These are phyloP conservation scores for Auriscalpium vulgare DNA, from an alignment of 768 basidiomycete species.

Conservation along the genomic window DNA sequence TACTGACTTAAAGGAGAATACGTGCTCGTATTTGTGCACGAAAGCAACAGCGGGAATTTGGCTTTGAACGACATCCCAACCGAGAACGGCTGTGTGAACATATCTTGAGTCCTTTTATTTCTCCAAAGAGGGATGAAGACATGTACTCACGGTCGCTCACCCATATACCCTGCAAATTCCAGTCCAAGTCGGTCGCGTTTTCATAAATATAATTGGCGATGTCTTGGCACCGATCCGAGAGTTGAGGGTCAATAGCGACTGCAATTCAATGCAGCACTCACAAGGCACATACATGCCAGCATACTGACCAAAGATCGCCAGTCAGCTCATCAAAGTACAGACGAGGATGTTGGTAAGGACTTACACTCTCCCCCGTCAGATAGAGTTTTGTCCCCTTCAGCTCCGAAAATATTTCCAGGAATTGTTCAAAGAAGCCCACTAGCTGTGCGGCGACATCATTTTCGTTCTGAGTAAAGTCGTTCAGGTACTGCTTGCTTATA, in stretches of 20 bases:
- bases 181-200: conserved; percentile 41
- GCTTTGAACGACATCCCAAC: conserved; percentile 58
- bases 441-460: conserved; percentile 48
- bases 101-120: not conserved
- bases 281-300: conserved; percentile 64
- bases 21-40: conserved; percentile 61
- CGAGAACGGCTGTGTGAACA: conserved; percentile 37
- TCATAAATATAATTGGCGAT: conserved; percentile 70
- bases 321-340: not conserved
- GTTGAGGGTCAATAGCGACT: not conserved
- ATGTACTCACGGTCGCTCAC: conserved; percentile 58
- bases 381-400: conserved; percentile 67
- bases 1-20: conserved; percentile 65
- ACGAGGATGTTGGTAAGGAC: conserved; percentile 16
- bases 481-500: too few relatives aligned
- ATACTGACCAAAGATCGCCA: conserved; percentile 35
- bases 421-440: conserved; percentile 63
- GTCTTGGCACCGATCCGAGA: conserved; percentile 30
- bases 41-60: conserved; percentile 70
- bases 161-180: conserved; percentile 65
- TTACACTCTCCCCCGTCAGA: conserved; percentile 66
- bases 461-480: conserved; percentile 30
- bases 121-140: not conserved
- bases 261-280: conserved; percentile 28
- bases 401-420: conserved; percentile 66